Percentiles rank a stretch among this genome's conserved stretches.
phyloP scores from a whole-genome alignment of 2,329 filamentous ascomycete genomes.

The Penicillium verrucosum region DNA sequence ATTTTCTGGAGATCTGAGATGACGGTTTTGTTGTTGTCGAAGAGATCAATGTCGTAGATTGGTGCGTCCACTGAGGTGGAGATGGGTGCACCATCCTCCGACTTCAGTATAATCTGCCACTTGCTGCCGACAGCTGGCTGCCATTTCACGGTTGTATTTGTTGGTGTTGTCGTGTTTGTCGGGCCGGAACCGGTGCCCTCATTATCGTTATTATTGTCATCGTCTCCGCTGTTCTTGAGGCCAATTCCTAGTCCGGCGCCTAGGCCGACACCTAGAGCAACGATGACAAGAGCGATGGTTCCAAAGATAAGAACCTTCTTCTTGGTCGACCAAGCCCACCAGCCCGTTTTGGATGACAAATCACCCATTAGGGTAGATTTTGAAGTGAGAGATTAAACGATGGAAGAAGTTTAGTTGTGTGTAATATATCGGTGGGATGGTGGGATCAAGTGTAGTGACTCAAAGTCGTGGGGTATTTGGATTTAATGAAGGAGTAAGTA shows the following conservation, averaged over 20 bases:
- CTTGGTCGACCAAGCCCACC: constrained; percentile 31
- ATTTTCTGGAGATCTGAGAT: constrained; percentile 50
- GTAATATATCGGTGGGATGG: neutral
- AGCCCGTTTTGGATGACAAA: constrained; percentile 22
- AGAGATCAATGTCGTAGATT: constrained; percentile 62
- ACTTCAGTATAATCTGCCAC: constrained; percentile 62
- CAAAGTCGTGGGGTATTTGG: neutral
- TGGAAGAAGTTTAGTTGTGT: neutral
- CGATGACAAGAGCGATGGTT: constrained; percentile 27
- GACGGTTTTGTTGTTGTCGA: constrained; percentile 49
- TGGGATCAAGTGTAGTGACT: neutral
- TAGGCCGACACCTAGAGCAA: constrained; percentile 54
- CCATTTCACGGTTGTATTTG: constrained; percentile 45
- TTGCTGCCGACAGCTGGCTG: constrained; percentile 51
- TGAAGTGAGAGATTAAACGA: neutral
- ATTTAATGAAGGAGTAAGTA: neutral
- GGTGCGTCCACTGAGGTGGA: constrained; percentile 51
- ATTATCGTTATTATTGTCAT: constrained; percentile 26
- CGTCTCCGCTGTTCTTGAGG: constrained; percentile 36
- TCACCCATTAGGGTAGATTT: constrained; percentile 1
- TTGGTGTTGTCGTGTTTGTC: constrained; percentile 18
- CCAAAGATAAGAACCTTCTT: constrained; percentile 33
- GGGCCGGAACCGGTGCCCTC: constrained; percentile 25
- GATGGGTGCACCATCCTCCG: constrained; percentile 18
- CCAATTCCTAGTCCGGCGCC: constrained; percentile 59